Conservation (phyloP, 805 yeast species). For the Aciculoconidium aculeatum region DNA sequence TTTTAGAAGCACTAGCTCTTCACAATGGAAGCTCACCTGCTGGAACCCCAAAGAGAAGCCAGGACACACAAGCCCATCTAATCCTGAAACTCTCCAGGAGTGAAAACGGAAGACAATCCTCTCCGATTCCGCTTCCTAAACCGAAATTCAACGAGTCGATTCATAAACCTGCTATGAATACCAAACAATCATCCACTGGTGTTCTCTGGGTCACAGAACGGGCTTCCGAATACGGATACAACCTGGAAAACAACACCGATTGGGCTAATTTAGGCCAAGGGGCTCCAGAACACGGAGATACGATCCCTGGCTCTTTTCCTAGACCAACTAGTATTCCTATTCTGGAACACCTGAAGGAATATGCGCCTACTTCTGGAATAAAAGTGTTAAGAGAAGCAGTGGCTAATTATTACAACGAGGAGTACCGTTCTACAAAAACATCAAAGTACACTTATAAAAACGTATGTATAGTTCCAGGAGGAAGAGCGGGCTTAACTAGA, state of each 20-base stretch:
- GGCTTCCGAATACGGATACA: slow-evolving; percentile 51
- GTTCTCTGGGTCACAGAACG: slow-evolving; percentile 62
- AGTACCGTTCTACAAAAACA: slow-evolving; percentile 41
- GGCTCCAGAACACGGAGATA: slow-evolving; percentile 58
- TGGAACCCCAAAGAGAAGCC: slow-evolving; percentile 15
- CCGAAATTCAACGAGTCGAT: slow-evolving; percentile 40
- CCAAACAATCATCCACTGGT: slow-evolving; percentile 55
- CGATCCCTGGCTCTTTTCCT: slow-evolving; percentile 50
- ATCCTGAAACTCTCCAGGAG: slow-evolving; percentile 24
- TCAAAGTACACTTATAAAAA: slow-evolving; percentile 57
- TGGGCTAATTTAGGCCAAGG: slow-evolving; percentile 66
- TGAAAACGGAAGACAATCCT: slow-evolving; percentile 34
- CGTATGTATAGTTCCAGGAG: slow-evolving; percentile 61
- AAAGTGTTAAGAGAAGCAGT: slow-evolving; percentile 51
- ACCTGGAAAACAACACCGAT: slow-evolving; percentile 28
- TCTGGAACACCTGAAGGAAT: slow-evolving; percentile 46
- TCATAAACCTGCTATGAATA: slow-evolving; percentile 54
- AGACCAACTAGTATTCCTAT: slow-evolving; percentile 46
- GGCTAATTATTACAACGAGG: slow-evolving; percentile 50
- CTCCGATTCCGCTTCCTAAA: slow-evolving; percentile 47
- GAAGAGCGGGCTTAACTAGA: slow-evolving; percentile 57
- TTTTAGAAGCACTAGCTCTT: slow-evolving; percentile 25
- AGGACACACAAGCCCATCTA: slow-evolving; percentile 15
- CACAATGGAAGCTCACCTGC: slow-evolving; percentile 16
- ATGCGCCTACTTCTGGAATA: slow-evolving; percentile 57